A percentile compares a stretch with the other conserved stretches of the same genome.
These are phyloP conservation scores for Medicago ruthenica DNA, from an alignment of 306 rosid genomes.

Conservation along the genomic window DNA sequence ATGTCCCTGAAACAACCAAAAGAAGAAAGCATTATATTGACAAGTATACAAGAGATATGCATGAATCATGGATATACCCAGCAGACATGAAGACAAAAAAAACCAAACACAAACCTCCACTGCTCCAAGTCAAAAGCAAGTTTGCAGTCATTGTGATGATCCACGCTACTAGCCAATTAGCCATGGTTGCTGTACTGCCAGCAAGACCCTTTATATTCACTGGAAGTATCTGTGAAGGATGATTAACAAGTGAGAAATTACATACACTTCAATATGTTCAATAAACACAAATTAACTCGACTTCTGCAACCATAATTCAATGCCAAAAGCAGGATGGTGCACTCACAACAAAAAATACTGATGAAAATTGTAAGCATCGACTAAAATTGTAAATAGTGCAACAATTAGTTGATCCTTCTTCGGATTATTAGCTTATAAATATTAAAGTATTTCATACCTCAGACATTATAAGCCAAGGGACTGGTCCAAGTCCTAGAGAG, in stretches of 20 bases:
- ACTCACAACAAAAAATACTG: constrained; percentile 19
- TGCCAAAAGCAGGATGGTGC: constrained; percentile 31
- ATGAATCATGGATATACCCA: background rate
- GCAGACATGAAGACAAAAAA: background rate
- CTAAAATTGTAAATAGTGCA: constrained; percentile 29
- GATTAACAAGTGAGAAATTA: constrained; percentile 30
- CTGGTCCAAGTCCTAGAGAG: constrained; percentile 86
- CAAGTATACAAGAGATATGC: constrained; percentile 11
- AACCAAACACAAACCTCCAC: constrained; percentile 58
- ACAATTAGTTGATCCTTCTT: constrained; percentile 6
- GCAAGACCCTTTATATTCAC: constrained; percentile 82
- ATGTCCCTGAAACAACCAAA: constrained; percentile 62
- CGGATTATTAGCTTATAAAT: background rate
- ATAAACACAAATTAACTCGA: constrained; percentile 14
- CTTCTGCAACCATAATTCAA: constrained; percentile 18
- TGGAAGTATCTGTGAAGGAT: constrained; percentile 70
- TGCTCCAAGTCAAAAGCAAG: constrained; percentile 76
- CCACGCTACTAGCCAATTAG: constrained; percentile 72
- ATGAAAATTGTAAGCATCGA: constrained; percentile 18
- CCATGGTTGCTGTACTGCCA: constrained; percentile 75
- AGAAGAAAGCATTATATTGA: constrained; percentile 14
- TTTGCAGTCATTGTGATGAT: constrained; percentile 78
- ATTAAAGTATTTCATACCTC: constrained; percentile 60
- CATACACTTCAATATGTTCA: constrained; percentile 30
- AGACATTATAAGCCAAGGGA: constrained; percentile 94